Percentiles rank a stretch among this genome's conserved stretches.
These are phyloP conservation scores for Cryptococcus jaspeensis DNA, from an alignment of 1,284 basidiomycete genomes.

Conservation along the genomic window DNA sequence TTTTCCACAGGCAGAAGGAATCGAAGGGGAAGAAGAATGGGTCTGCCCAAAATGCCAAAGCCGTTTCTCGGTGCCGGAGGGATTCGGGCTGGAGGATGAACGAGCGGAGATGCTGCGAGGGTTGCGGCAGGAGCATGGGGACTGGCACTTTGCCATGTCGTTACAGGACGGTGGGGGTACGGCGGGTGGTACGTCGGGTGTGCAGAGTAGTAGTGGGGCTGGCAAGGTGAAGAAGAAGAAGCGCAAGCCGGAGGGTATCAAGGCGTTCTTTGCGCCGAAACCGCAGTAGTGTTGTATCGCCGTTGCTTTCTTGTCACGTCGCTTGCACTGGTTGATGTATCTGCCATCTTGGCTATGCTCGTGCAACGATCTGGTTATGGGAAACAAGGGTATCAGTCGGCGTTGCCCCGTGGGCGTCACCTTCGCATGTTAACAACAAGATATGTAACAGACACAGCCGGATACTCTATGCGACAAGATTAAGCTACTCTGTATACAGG, in stretches of 20 bases:
- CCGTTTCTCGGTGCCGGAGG: conserved; percentile 13
- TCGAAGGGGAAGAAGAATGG: conserved; percentile 14
- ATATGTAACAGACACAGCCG: neutral
- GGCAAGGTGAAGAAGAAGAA: conserved; percentile 49
- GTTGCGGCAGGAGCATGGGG: conserved; percentile 71
- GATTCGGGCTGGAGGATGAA: conserved; percentile 26
- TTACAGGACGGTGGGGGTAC: conserved; percentile 53
- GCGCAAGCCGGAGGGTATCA: conserved; percentile 61
- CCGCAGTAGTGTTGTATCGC: neutral
- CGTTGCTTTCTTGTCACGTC: neutral
- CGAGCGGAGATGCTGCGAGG: conserved; percentile 55
- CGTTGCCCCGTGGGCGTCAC: neutral
- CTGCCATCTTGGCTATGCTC: neutral
- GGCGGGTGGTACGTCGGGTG: neutral
- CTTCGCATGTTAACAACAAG: neutral
- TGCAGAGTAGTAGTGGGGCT: conserved; percentile 1
- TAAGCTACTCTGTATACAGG: no score
- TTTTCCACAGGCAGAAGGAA: no score
- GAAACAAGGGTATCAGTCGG: neutral
- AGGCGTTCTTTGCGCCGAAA: conserved; percentile 65
- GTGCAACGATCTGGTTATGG: neutral
- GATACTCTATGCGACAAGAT: no score
- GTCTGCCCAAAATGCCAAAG: conserved; percentile 31
- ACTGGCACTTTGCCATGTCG: conserved; percentile 81
- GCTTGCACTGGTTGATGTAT: neutral